Base-by-base conservation (phyloP, 495 filamentous ascomycete species). In the Hypoxylon lienhwacheense region DNA sequence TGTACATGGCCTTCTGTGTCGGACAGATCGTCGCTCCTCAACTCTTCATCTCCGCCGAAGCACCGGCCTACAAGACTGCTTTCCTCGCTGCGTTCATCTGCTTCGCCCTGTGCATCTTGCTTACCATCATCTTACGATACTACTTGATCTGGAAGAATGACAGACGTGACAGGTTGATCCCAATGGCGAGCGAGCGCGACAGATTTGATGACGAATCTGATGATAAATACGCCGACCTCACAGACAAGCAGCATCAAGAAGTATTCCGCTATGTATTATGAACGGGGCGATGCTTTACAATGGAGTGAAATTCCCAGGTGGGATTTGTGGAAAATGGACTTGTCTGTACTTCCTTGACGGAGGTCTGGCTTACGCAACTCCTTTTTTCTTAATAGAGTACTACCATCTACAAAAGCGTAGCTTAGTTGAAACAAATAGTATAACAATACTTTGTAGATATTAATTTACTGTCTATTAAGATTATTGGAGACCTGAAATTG, bases 1-100 rank as follows among this genome's bases (percentile, higher is more conserved):
- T 84, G 53, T 66, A 87, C 15, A 81, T 87, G 24, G 77, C 71
- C 1, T 85, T 83, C 52, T 84, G 81, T 53, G 74, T 70, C 1
- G 80, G 80, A 4, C 82, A 81, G 40, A 81, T 81, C 42, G 77
- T 80, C 21, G 79, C 77, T 64, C 67, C 63, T 37, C 63, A 58
- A 16, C 46, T 56, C 12, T 61, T 61, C 12, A 17, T 61, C 21
- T 22, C 57, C 8, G 32, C 12, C 11, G 57, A 61, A 21, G 12
- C 72, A 40, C 42, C 54, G 53, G 28, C 57, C 59, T 17, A 39
- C 66, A 22, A 76, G 67, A 31, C 29, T 71, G 25, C 57, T 65
- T 7, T 64, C 59, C 14, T 61, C 67, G 57, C 51, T 8, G 51
- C 57, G 10, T 55, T 61, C n/a, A 32, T 54, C 34, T 61, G 57